These are phyloP conservation scores for Sporormia fimetaria DNA, from an alignment of 495 filamentous ascomycete genomes.

Conservation along the genomic window DNA sequence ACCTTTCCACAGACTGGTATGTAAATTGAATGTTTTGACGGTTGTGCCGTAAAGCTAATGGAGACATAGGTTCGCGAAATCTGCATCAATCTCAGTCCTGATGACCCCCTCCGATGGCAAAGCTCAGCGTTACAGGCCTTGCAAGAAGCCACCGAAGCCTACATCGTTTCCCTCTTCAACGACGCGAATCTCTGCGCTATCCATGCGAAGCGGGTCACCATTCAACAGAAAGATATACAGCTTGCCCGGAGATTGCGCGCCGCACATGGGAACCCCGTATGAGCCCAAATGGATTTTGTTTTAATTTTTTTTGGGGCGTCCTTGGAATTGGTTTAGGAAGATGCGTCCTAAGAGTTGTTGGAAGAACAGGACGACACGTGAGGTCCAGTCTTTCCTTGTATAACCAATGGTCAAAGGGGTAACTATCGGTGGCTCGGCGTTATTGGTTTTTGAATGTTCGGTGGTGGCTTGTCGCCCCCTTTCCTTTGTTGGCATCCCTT, in stretches of 20 bases:
- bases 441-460: too few species aligned
- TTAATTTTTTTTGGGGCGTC: too few species aligned
- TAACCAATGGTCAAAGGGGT: too few species aligned
- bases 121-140: conserved; percentile 80
- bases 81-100: conserved; percentile 42
- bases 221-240: conserved; percentile 58
- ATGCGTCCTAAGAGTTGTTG: too few species aligned
- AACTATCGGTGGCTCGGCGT: too few species aligned
- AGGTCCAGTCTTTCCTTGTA: too few species aligned
- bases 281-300: conserved; percentile 3
- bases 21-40: conserved; percentile 15
- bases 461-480: too few species aligned
- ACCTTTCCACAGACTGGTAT: conserved; percentile 75
- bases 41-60: background rate
- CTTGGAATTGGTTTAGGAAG: too few species aligned
- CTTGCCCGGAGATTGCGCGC: conserved; percentile 25
- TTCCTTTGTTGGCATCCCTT: too few species aligned
- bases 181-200: conserved; percentile 93
- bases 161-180: conserved; percentile 87
- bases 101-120: conserved; percentile 72
- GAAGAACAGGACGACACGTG: too few species aligned
- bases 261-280: conserved; percentile 22
- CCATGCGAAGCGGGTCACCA: conserved; percentile 90
- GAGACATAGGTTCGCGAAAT: conserved; percentile 69
- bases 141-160: conserved; percentile 87